A percentile compares a stretch with the other conserved stretches of the same genome.
These are phyloP conservation scores for Cercospora sp. DNA, from an alignment of 2,329 filamentous ascomycete species.

Conservation along the genomic window DNA sequence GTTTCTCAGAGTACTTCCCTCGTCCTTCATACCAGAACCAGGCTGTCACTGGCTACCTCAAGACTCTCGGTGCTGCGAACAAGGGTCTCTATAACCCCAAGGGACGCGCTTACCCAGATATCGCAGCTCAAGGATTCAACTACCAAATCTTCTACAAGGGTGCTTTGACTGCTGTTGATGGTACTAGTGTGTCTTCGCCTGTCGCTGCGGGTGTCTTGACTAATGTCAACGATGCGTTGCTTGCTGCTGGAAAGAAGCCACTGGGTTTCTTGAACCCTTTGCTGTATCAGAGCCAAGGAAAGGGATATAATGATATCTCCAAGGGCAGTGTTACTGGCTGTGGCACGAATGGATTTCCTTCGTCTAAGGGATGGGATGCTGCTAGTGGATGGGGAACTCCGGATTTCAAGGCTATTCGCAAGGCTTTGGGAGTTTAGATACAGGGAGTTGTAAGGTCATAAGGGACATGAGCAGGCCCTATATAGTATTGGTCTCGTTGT, in stretches of 20 bases:
- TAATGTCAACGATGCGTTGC: slow-evolving; percentile 62
- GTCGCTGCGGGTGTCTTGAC: slow-evolving; percentile 57
- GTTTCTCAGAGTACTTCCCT: slow-evolving; percentile 47
- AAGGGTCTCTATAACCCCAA: slow-evolving; percentile 46
- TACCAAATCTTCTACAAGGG: slow-evolving; percentile 49
- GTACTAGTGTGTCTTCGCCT: slow-evolving; percentile 57
- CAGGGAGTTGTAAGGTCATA: neutral
- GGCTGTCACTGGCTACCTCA: slow-evolving; percentile 44
- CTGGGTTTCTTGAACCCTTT: slow-evolving; percentile 64
- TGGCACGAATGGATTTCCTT: slow-evolving; percentile 29
- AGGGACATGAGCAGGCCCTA: neutral
- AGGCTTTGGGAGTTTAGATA: slow-evolving; percentile 18
- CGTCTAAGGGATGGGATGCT: slow-evolving; percentile 31
- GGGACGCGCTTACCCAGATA: slow-evolving; percentile 49
- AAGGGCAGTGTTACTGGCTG: slow-evolving; percentile 45
- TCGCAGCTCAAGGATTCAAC: slow-evolving; percentile 54
- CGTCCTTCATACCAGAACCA: slow-evolving; percentile 47
- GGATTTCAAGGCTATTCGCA: slow-evolving; percentile 26
- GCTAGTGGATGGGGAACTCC: slow-evolving; percentile 33
- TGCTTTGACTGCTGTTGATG: slow-evolving; percentile 49
- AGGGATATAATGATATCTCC: slow-evolving; percentile 54
- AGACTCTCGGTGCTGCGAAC: slow-evolving; percentile 42
- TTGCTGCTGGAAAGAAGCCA: slow-evolving; percentile 51
- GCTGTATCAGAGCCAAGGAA: slow-evolving; percentile 53
- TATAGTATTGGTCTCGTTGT: neutral